These are phyloP conservation scores for Trichoderma sp. DNA, from an alignment of 2,329 filamentous ascomycete genomes.

Conservation along the genomic window DNA sequence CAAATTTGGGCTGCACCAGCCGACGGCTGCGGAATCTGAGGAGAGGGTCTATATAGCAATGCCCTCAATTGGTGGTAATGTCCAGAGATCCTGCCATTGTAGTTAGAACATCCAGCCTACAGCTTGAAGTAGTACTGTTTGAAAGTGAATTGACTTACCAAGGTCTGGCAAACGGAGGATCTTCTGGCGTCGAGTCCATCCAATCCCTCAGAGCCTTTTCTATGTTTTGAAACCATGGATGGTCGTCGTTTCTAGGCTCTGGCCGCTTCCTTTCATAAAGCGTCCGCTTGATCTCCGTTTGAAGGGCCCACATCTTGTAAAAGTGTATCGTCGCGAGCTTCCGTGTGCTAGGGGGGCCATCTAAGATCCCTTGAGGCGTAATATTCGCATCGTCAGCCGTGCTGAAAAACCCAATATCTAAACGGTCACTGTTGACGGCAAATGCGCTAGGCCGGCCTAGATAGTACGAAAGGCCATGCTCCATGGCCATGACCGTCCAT, in stretches of 20 bases:
- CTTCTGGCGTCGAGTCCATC: constrained; percentile 74
- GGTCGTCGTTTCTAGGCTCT: constrained; percentile 74
- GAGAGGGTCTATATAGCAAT: constrained; percentile 85
- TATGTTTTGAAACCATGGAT: constrained; percentile 87
- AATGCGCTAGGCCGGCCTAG: constrained; percentile 87
- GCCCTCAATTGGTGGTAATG: constrained; percentile 87
- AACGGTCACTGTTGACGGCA: constrained; percentile 76
- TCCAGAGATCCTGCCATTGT: constrained; percentile 55
- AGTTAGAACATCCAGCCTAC: neutral
- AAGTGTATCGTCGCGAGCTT: constrained; percentile 92
- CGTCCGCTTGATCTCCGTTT: constrained; percentile 82
- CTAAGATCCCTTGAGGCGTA: constrained; percentile 70
- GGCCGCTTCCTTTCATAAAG: constrained; percentile 82
- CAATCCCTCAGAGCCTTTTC: constrained; percentile 76
- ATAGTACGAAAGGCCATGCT: constrained; percentile 82
- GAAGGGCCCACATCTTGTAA: constrained; percentile 84
- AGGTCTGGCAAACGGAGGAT: constrained; percentile 70
- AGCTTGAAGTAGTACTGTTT: neutral
- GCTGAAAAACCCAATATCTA: constrained; percentile 85
- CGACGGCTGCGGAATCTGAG: constrained; percentile 86
- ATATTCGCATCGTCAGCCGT: constrained; percentile 82
- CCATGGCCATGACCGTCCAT: constrained; percentile 88
- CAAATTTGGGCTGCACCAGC: constrained; percentile 76
- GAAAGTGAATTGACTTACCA: constrained; percentile 62
- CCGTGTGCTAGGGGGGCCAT: constrained; percentile 72